These are phyloP conservation scores for Fennellomyces sp. DNA, from an alignment of 371 early-diverging fungal species.

Conservation along the genomic window DNA sequence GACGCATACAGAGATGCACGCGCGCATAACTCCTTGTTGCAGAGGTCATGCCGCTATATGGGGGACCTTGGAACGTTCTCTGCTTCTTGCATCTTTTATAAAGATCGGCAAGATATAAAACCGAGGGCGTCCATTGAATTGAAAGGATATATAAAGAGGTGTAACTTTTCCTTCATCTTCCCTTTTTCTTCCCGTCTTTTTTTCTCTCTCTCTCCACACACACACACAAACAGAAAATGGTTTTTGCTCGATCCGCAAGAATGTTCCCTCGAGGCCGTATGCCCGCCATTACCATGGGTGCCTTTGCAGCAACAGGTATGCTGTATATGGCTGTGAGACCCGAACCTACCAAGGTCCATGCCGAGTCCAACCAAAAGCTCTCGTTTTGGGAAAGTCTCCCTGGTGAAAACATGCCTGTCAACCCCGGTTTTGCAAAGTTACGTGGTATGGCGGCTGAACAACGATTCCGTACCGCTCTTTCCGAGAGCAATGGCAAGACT, in stretches of 20 bases:
- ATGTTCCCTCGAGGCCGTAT: conserved; percentile 27
- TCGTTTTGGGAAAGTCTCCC: conserved; percentile 50
- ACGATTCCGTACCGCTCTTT: conserved; percentile 41
- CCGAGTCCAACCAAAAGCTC: conserved; percentile 40
- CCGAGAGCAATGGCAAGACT: conserved; percentile 46
- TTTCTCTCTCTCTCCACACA: neutral
- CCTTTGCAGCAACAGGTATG: conserved; percentile 39
- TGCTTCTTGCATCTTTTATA: neutral
- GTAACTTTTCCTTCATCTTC: conserved; percentile 3
- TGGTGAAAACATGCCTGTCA: conserved; percentile 49
- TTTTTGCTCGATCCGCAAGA: conserved; percentile 40
- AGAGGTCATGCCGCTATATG: neutral
- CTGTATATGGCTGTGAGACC: conserved; percentile 25
- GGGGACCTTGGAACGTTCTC: neutral
- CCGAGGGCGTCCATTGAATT: too few relatives aligned
- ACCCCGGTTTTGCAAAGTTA: conserved; percentile 45
- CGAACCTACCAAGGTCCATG: conserved; percentile 32
- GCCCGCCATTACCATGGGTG: conserved; percentile 28
- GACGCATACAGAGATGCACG: neutral
- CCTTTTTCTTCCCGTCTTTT: neutral
- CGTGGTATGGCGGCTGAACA: conserved; percentile 50
- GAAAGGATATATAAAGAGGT: too few relatives aligned
- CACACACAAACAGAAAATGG: conserved; percentile 5
- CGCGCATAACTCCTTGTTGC: conserved; percentile 3
- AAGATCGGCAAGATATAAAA: conserved; percentile 3